phyloP scores from a whole-genome alignment of 2,329 filamentous ascomycete species.

The Ramichloridium luteum region DNA sequence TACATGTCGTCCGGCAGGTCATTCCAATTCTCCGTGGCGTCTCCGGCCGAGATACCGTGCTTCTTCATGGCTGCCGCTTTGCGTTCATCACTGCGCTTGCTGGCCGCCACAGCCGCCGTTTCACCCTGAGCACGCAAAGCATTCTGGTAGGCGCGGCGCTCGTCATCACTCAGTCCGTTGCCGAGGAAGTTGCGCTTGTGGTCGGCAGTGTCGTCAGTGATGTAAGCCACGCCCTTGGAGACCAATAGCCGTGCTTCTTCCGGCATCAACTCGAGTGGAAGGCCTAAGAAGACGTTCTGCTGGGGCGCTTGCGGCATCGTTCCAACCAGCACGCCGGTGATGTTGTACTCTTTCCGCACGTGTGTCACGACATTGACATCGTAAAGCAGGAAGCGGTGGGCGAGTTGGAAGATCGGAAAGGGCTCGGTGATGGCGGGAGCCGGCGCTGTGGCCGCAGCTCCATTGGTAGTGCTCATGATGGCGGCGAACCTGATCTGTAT shows the following conservation, averaged over 20 bases:
- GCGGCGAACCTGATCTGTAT: not conserved
- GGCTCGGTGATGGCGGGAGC: conserved; percentile 36
- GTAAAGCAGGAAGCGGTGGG: conserved; percentile 77
- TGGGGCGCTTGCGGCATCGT: conserved; percentile 85
- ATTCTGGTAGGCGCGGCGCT: conserved; percentile 50
- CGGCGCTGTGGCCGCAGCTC: conserved; percentile 9
- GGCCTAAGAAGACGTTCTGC: conserved; percentile 83
- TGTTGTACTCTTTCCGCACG: conserved; percentile 67
- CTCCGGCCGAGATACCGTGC: conserved; percentile 20
- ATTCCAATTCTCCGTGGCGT: conserved; percentile 22
- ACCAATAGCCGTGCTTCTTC: conserved; percentile 80
- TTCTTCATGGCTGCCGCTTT: conserved; percentile 39
- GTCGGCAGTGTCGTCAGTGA: conserved; percentile 65
- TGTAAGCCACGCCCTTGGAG: conserved; percentile 60
- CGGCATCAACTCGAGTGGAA: conserved; percentile 79
- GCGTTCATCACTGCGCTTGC: conserved; percentile 37
- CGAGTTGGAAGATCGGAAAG: conserved; percentile 69
- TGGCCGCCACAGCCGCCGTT: conserved; percentile 35
- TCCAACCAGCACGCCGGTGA: conserved; percentile 75
- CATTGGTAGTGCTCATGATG: not conserved
- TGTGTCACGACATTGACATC: conserved; percentile 68
- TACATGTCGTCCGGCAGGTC: conserved; percentile 26
- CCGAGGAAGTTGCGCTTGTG: conserved; percentile 53
- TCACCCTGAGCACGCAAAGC: conserved; percentile 43
- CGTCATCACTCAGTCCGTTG: conserved; percentile 38